Conservation (phyloP, 371 early-diverging fungal species). For the Mucor saturninus region DNA sequence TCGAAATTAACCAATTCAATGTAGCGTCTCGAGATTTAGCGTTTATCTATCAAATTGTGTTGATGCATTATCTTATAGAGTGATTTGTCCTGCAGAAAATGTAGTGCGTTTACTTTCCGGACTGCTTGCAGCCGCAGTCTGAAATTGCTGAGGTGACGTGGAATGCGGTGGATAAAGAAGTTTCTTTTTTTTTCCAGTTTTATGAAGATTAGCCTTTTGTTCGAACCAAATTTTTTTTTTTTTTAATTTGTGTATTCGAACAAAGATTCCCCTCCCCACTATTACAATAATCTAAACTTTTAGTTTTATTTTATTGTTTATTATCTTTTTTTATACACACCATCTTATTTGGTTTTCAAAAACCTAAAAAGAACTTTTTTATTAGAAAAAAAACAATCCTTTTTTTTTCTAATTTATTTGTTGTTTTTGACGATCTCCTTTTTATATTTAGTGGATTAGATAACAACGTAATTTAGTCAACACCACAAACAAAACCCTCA, state of each 20-base stretch:
- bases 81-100: no score
- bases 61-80: no score
- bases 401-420: neutral
- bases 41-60: no score
- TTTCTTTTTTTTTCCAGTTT: neutral
- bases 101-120: no score
- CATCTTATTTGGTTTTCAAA: conserved; percentile 8
- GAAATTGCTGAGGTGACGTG: neutral
- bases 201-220: neutral
- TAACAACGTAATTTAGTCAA: conserved; percentile 1
- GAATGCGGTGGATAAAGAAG: neutral
- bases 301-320: neutral
- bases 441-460: conserved; percentile 4
- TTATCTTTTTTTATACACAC: conserved; percentile 3
- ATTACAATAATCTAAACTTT: neutral
- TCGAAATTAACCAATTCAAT: no score
- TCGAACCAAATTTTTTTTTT: neutral
- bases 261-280: neutral
- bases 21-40: no score
- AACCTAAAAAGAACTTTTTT: no score
- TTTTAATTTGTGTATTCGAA: neutral
- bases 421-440: conserved; percentile 10
- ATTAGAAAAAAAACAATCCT: neutral
- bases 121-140: neutral
- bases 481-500: neutral